Conservation (phyloP, 495 filamentous ascomycete genomes). For the Xylaria grammica region DNA sequence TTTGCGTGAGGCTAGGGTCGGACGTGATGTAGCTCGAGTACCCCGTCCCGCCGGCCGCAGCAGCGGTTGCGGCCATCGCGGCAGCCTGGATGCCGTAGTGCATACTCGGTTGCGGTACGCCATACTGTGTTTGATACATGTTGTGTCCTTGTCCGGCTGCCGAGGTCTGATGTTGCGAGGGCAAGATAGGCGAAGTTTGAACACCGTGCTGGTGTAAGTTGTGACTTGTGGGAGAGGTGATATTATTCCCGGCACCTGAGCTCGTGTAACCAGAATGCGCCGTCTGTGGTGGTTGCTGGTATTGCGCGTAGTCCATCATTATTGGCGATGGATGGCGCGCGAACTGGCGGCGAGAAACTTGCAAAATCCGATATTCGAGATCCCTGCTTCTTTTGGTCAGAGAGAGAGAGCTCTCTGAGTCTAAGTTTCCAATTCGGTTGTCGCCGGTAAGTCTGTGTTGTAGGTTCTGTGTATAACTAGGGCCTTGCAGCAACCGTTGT, state of each 20-base stretch:
- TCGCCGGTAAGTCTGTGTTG: constrained; percentile 28
- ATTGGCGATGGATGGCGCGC: constrained; percentile 44
- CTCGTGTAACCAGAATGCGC: constrained; percentile 61
- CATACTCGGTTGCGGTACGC: constrained; percentile 60
- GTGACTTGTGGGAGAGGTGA: constrained; percentile 65
- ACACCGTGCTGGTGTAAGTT: constrained; percentile 58
- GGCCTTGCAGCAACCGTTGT: constrained; percentile 11
- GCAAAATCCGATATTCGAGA: constrained; percentile 31
- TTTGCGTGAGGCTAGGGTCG: constrained; percentile 60
- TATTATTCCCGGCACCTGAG: constrained; percentile 62
- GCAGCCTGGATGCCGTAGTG: constrained; percentile 71
- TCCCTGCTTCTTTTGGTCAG: constrained; percentile 35
- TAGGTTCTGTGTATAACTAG: constrained; percentile 11
- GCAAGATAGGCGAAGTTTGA: constrained; percentile 67
- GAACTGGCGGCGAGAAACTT: constrained; percentile 37
- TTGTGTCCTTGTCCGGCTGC: constrained; percentile 59
- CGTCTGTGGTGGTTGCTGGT: constrained; percentile 63
- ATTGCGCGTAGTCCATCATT: constrained; percentile 76
- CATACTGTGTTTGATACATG: constrained; percentile 65
- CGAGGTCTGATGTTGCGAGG: constrained; percentile 61
- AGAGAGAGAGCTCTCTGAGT: constrained; percentile 30
- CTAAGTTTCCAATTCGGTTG: constrained; percentile 34
- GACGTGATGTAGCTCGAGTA: constrained; percentile 58
- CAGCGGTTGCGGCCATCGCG: constrained; percentile 72
- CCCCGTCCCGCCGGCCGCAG: constrained; percentile 65